Base-by-base conservation (phyloP, 2,329 filamentous ascomycete genomes). In the Acephala macrosclerotiorum region DNA sequence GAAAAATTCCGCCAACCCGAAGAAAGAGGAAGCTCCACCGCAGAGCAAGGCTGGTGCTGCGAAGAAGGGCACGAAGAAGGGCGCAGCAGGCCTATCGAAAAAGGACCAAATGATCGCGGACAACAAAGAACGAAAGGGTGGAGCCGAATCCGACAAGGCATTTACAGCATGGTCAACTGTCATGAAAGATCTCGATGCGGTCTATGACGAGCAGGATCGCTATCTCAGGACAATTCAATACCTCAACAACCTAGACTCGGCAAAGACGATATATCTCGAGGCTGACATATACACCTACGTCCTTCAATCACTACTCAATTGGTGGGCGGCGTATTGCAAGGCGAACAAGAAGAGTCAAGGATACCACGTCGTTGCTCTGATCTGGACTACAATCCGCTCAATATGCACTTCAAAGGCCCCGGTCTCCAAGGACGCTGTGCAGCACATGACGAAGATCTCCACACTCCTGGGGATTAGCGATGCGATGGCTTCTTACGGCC, bases 281-380 rank as follows among this genome's bases (percentile, higher is more conserved):
- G 68, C 69, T 18, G 77, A 79, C 51, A 68, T 77, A 9, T 72
- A 77, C 29, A 76, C 84, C 0, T 86, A 83, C 71, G 80, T 84
- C 69, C 74, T 86, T 45, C 82, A 82, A 65, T 78, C 80, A 42
- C 74, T 86, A 3, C 68, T 85, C 11, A 75, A 77, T 33, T 82
- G 83, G 77, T 86, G 84, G 83, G 78, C 81, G 20, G 70, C 75
- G 18, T 77, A 77, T 29, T 80, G 79, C 62, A 73, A 76, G 68
- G 61, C 76, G 63, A 63, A 68, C 38, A 75, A 73, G 58, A 76
- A 76, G 63, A 36, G 58, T 14, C 72, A 77, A n/a, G 74, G 76
- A 8, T 76, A 79, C 58, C 77, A 80, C 49, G 77, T 84, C 33
- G 79, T 80, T 25, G 82, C 82, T 7, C 73, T 83, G 9, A 79